Evolutionary conservation across 2,329 filamentous ascomycete genomes (phyloP).

Genomic region (Xylariaceae sp.): DNA sequence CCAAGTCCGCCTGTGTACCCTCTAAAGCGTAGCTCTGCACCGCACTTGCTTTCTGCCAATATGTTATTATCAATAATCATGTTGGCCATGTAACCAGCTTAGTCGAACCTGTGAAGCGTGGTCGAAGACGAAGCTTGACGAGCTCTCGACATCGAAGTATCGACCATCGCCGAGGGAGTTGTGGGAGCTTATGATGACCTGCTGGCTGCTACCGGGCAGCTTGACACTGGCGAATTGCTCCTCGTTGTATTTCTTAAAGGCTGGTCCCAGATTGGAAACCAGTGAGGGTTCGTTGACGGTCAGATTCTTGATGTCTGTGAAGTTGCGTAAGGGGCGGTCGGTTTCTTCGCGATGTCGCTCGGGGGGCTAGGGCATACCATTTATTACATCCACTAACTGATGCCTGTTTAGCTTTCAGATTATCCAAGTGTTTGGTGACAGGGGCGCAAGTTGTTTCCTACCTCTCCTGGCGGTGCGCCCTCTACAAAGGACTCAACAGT

Average conservation of each 20-base stretch:
- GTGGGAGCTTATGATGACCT: constrained; percentile 86
- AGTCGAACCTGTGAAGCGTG: constrained; percentile 73
- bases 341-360: constrained; percentile 4
- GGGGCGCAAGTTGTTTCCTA: constrained; percentile 52
- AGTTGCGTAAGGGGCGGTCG: constrained; percentile 18
- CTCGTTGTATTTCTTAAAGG: constrained; percentile 95
- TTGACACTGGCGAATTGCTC: constrained; percentile 89
- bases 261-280: constrained; percentile 75
- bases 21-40: constrained; percentile 83
- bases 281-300: constrained; percentile 73
- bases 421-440: neutral
- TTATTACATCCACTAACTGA: constrained; percentile 86
- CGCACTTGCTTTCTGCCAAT: constrained; percentile 74
- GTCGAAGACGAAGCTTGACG: constrained; percentile 88
- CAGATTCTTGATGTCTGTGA: constrained; percentile 85
- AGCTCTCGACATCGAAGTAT: constrained; percentile 90
- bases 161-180: constrained; percentile 80
- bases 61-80: constrained; percentile 22
- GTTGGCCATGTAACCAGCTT: neutral
- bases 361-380: constrained; percentile 62
- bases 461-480: constrained; percentile 95
- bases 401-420: constrained; percentile 28
- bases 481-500: constrained; percentile 87
- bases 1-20: constrained; percentile 76
- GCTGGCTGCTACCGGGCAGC: constrained; percentile 82